Base-by-base conservation (phyloP, 768 basidiomycete genomes). In the Astraeus odoratus region DNA sequence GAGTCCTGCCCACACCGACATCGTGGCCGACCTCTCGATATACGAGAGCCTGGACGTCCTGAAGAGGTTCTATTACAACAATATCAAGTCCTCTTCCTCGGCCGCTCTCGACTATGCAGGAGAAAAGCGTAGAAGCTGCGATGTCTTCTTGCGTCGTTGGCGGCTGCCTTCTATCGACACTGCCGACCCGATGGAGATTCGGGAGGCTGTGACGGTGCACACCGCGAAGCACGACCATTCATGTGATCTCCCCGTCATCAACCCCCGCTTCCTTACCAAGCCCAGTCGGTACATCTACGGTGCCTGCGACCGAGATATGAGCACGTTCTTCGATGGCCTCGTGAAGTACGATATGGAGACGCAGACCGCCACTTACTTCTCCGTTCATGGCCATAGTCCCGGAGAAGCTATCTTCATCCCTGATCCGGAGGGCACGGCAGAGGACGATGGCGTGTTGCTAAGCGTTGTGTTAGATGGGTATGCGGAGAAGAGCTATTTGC, bases 351-450 rank as follows among this genome's bases (percentile, higher is more conserved):
- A 69, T 48, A 59, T 47, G 48, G 46, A 54, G 42, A 44, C 55
- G 8, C 47, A 47, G n/a, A 46, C 29, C 18, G 47, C 58, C 9
- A 56, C 43, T 8, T 50, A 57, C 22, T 67, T 67, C 66, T 54
- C 46, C 8, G 43, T 51, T 1, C 42, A 57, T 7, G 61, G 58
- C 22, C 60, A 65, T 33, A 66, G 42, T 8, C 61, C 67, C 4
- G 58, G 67, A 12, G 67, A 70, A 50, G 63, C 69, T 15, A 64
- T 70, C 31, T 70, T 70, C 25, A 56, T 68, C 9, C 41, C 57
- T 1, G 37, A 61, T n/a, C 66, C 68, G 0, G 36, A 58, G 16
- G 56, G 53, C 15, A 49, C 46, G 0, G 48, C 41, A 0, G 68
- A 70, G 37, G 69, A 69, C 39, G 66, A 62, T 9, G 68, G 69